These are phyloP conservation scores for Tuber microsphaerosporum DNA, from an alignment of 495 filamentous ascomycete genomes.

Conservation along the genomic window DNA sequence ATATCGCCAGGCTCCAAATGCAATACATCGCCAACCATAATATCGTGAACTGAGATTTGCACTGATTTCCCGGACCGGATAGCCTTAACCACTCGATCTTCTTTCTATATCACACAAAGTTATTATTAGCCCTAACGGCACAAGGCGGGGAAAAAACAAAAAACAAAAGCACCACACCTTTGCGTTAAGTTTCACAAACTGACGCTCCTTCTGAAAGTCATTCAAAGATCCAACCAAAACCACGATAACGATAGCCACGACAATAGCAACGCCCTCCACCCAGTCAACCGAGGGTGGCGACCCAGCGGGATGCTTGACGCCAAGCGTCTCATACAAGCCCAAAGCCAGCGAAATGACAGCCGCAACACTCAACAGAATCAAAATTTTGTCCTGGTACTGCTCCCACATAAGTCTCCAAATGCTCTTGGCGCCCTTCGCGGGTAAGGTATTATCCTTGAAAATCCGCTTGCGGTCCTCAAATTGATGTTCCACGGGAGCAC, in stretches of 20 bases:
- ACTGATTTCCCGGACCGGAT: constrained; percentile 67
- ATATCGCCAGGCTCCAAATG: constrained; percentile 69
- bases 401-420: constrained; percentile 72
- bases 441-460: constrained; percentile 66
- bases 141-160: background rate
- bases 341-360: constrained; percentile 64
- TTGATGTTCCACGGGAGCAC: constrained; percentile 28
- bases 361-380: constrained; percentile 67
- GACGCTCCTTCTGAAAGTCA: constrained; percentile 71
- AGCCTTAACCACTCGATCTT: constrained; percentile 70
- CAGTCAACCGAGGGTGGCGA: constrained; percentile 55
- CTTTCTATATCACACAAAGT: constrained; percentile 48
- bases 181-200: constrained; percentile 71
- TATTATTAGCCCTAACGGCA: constrained; percentile 14
- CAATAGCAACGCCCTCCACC: constrained; percentile 75
- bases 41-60: constrained; percentile 63
- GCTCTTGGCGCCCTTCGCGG: constrained; percentile 64
- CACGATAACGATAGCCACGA: constrained; percentile 68
- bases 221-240: constrained; percentile 67
- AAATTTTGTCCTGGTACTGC: constrained; percentile 78
- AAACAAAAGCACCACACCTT: constrained; percentile 45
- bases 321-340: constrained; percentile 62
- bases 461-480: constrained; percentile 64
- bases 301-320: constrained; percentile 44
- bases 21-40: constrained; percentile 66